Evolutionary conservation across 2,329 filamentous ascomycete species (phyloP), one percentile per base, ranked within the genome.

Genomic region (Aspergillus viridinutans): DNA sequence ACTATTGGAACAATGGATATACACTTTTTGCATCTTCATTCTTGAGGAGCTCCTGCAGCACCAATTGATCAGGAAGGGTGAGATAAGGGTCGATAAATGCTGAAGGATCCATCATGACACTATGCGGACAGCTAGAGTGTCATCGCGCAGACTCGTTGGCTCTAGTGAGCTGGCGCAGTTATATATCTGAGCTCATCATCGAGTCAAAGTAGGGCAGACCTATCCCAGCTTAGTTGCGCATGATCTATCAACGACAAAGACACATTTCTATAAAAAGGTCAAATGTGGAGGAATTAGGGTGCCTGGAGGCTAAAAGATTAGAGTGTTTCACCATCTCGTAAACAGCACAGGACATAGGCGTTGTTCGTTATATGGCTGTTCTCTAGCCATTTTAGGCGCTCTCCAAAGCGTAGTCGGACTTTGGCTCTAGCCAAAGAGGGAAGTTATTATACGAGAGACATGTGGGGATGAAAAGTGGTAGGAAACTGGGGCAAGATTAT

Each of bases 361-460:
- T 29, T 29, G 8, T 29, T 10, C 28, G 0, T 29, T 12, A 29
- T 1, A 12, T 29, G 28, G 28, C 10, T 29, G 26, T 28, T 9
- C 8, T 4, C 28, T 29, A 12, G 28, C 28, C 28, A 12, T 3
- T 12, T 29, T 29, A 29, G 28, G 28, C 8, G 3, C 28, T 29
- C 1, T 1, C 0, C 9, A 1, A 4, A 29, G 28, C 10, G 4
- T 29, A 29, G 3, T 12, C 1, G 28, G 10, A 9, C 12, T 32
- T 14, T 14, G 14, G 12, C 4, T 32, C 29, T 32, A 32, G 12
- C 29, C 29, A 14, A 32, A 14, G 3, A 32, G 29, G 29, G 29
- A 32, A 6, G 4, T 14, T 0, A 2, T 32, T 14, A 32, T 14
- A 32, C 12, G 29, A 32, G 29, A 32, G 12, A 29, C 9, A 29